Evolutionary conservation across 441 rosid genomes (phyloP).

Genomic region (Erysimum cheiri): DNA sequence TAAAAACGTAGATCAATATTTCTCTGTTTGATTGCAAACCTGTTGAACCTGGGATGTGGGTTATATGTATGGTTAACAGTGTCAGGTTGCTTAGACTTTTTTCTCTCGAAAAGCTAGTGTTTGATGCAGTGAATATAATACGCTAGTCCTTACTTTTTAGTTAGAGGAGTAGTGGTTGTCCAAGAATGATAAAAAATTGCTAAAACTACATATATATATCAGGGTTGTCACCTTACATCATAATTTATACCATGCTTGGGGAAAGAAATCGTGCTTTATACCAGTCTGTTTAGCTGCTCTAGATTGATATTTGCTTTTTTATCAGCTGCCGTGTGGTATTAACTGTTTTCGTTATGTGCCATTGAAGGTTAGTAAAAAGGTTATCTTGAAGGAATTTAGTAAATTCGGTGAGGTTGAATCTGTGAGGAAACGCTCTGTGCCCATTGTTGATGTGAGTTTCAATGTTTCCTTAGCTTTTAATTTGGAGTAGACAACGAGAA

Average conservation of each 20-base stretch:
- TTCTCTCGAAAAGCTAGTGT: slow-evolving; percentile 10
- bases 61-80: background rate
- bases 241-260: slow-evolving; percentile 16
- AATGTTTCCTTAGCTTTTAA: background rate
- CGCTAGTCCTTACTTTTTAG: slow-evolving; percentile 19
- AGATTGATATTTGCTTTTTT: slow-evolving; percentile 37
- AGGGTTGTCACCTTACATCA: slow-evolving; percentile 4
- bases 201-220: slow-evolving; percentile 5
- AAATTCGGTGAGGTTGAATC: too few relatives aligned
- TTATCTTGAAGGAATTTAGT: too few relatives aligned
- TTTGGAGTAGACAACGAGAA: too few relatives aligned
- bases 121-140: slow-evolving; percentile 17
- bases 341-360: slow-evolving; percentile 12
- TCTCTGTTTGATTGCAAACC: slow-evolving; percentile 1
- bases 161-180: slow-evolving; percentile 23
- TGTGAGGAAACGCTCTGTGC: too few relatives aligned
- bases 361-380: too few relatives aligned
- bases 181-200: slow-evolving; percentile 21
- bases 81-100: background rate
- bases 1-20: background rate
- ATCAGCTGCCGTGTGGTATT: slow-evolving; percentile 68
- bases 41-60: slow-evolving; percentile 27
- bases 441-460: slow-evolving; percentile 54
- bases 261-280: slow-evolving; percentile 12
- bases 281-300: slow-evolving; percentile 27